These are phyloP conservation scores for Fragilaria radians DNA, from an alignment of 108 stramenopile genomes.

Conservation along the genomic window DNA sequence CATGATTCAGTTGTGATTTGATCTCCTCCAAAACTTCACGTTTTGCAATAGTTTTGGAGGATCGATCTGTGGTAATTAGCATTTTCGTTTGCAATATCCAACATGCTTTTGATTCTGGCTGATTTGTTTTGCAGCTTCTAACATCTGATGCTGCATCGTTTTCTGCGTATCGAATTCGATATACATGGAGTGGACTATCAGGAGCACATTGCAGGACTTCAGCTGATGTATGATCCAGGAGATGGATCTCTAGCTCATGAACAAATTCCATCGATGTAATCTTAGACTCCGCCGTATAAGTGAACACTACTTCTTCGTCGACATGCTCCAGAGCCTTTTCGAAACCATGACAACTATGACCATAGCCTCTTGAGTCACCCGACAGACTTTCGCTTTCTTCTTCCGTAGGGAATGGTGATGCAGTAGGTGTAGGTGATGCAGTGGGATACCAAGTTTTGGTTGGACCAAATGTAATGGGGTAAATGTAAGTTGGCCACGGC, in stretches of 20 bases:
- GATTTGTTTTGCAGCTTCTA: not conserved
- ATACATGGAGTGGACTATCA: not conserved
- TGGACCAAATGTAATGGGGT: no score
- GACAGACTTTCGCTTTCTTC: not conserved
- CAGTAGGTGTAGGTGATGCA: not conserved
- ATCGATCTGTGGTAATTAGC: not conserved
- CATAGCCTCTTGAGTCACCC: not conserved
- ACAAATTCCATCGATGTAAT: conserved; percentile 2
- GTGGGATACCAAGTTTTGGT: not conserved
- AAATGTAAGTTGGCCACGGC: not conserved
- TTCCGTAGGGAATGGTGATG: conserved; percentile 1
- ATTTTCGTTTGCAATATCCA: conserved; percentile 8
- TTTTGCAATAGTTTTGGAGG: not conserved
- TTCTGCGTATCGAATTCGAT: conserved; percentile 4
- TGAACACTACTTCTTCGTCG: not conserved
- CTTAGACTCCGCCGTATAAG: conserved; percentile 1
- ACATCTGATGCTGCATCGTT: conserved; percentile 3
- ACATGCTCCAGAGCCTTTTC: not conserved
- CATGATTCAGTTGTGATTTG: not conserved
- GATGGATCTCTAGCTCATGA: conserved; percentile 5
- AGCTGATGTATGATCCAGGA: conserved; percentile 6
- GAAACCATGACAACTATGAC: conserved; percentile 1
- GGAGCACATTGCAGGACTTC: conserved; percentile 1
- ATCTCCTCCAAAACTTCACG: not conserved
- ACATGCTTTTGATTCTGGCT: not conserved